Percentiles rank a stretch among this genome's conserved stretches.
phyloP scores from a whole-genome alignment of 768 basidiomycete genomes.

The Clavaria fumosa region DNA sequence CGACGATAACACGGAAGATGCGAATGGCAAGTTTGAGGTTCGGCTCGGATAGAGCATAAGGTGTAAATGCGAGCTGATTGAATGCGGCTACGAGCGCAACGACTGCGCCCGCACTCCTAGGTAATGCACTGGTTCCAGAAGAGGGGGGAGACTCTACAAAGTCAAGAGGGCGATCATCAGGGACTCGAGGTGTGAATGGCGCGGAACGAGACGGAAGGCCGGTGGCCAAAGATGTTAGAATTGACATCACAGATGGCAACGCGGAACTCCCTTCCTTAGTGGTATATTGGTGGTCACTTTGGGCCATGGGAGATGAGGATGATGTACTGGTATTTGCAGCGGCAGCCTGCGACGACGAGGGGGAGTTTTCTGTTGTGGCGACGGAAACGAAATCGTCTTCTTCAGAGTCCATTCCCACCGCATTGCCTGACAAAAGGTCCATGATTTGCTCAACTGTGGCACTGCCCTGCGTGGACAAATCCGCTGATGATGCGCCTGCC shows the following conservation, averaged over 20 bases:
- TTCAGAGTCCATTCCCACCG: constrained; percentile 21
- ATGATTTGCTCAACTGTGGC: constrained; percentile 15
- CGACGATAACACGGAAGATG: constrained; percentile 37
- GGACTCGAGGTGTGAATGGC: constrained; percentile 29
- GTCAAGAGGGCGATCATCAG: constrained; percentile 22
- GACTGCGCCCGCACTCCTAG: constrained; percentile 43
- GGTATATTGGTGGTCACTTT: constrained; percentile 18
- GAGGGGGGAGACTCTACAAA: constrained; percentile 14
- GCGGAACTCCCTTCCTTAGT: constrained; percentile 12
- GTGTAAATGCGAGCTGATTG: constrained; percentile 55
- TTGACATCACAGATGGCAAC: constrained; percentile 46
- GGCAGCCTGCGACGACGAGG: constrained; percentile 20
- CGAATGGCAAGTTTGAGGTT: constrained; percentile 38
- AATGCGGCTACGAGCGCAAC: constrained; percentile 52
- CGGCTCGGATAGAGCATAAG: constrained; percentile 31
- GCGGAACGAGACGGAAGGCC: constrained; percentile 41
- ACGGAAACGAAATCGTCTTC: constrained; percentile 30
- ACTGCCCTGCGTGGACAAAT: neutral
- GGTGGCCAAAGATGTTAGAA: constrained; percentile 45
- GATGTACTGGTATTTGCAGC: constrained; percentile 14
- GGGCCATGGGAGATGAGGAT: constrained; percentile 25
- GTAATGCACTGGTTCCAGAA: constrained; percentile 16
- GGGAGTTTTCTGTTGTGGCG: constrained; percentile 23
- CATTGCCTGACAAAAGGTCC: constrained; percentile 27
- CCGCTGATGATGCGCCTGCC: constrained; percentile 8